Base-by-base conservation (phyloP, 768 basidiomycete species). In the Dendrothele bispora region DNA sequence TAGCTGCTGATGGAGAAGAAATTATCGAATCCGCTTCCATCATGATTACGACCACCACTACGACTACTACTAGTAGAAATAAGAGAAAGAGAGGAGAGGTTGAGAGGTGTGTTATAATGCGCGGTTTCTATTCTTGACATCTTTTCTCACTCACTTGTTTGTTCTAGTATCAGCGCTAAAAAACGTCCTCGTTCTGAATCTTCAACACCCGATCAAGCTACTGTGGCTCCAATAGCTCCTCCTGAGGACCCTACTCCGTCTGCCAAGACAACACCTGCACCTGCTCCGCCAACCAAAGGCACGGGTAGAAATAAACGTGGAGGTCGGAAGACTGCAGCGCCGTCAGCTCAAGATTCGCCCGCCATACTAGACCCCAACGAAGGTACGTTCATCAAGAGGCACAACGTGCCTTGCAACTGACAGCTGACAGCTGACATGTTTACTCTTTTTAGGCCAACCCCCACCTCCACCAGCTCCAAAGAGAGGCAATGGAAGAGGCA, bases 121-220 rank as follows among this genome's bases (percentile, higher is more conserved):
- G 6, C 21, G 8, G 37, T 37, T 17, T 21, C 38, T 22, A 5
- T 22, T 34, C 12, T 20, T 12, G 8, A 37, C 21, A 7, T 37
- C 25, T 6, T 17, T 28, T 3, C 56, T 57, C 40, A 62, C 43
- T 32, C 37, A 34, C 40, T 28, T 37, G 17, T 39, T 14, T 35
- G 15, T 49, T 27, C 52, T 37, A 55, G 12, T 59, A 84, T 80
- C 48, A 62, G 57, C 32, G 65, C 78, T 44, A 82, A 82, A 65
- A 91, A 91, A 67, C 82, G 87, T 35, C 86, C 84, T 25, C 75
- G 88, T 67, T 91, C 89, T 35, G 78, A 82, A 39, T 91, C 89
- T 24, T 82, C 77, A 30, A 71, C 73, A 5, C 90, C 88, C 32
- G 84, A 90, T 61, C 77, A 67, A 47, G 67, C 60, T 37, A 64